phyloP scores from a whole-genome alignment of 768 basidiomycete genomes.

The Leccinum truebloodii region DNA sequence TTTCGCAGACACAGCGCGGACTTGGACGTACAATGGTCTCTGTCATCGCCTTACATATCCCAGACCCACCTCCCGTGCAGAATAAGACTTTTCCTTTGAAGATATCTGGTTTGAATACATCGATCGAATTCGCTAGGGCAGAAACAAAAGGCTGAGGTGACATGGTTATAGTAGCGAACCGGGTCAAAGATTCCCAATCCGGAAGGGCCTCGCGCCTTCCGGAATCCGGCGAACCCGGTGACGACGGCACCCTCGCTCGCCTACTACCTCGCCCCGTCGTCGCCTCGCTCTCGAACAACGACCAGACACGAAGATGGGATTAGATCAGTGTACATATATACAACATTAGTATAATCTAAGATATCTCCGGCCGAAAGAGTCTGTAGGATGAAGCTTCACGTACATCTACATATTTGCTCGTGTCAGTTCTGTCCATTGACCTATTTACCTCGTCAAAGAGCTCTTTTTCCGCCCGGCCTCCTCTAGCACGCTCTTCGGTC shows the following conservation, averaged over 20 bases:
- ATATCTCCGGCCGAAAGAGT: conserved; percentile 14
- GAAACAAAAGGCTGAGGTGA: conserved; percentile 42
- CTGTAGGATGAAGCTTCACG: not conserved
- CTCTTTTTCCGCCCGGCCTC: conserved; percentile 40
- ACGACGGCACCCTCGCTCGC: no score
- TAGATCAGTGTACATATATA: conserved; percentile 21
- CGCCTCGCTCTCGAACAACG: no score
- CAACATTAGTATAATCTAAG: conserved; percentile 26
- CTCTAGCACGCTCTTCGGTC: conserved; percentile 67
- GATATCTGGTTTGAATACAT: conserved; percentile 74
- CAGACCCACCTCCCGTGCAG: conserved; percentile 90
- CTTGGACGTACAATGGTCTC: conserved; percentile 65
- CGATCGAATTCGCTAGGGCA: conserved; percentile 52
- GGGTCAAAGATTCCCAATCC: no score
- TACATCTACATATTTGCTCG: conserved; percentile 8
- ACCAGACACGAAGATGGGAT: conserved; percentile 8
- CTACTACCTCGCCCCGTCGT: no score
- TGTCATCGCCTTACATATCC: conserved; percentile 90
- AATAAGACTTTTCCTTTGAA: conserved; percentile 91
- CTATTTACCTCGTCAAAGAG: conserved; percentile 13
- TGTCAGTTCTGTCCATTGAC: not conserved
- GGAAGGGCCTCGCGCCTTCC: no score
- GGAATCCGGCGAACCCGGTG: no score
- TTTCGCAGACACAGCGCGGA: not conserved
- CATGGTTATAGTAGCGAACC: conserved; percentile 26